These are phyloP conservation scores for Phylloporus arenicola DNA, from an alignment of 768 basidiomycete genomes.

Conservation along the genomic window DNA sequence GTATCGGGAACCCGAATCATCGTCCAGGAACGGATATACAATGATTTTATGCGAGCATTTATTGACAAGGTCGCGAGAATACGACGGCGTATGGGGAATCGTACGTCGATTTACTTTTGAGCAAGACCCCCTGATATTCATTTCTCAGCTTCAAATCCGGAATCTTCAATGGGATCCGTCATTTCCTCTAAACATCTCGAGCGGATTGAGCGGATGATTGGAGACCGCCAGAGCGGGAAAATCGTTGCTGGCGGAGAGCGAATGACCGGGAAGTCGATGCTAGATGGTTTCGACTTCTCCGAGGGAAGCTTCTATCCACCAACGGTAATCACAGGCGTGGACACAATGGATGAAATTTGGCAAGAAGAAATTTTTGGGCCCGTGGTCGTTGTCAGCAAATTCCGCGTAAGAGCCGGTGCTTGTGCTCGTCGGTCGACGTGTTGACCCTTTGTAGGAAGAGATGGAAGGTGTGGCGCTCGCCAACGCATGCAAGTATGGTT, in stretches of 20 bases:
- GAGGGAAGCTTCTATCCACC: conserved; percentile 75
- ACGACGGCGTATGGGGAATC: conserved; percentile 67
- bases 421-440: neutral
- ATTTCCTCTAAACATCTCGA: conserved; percentile 62
- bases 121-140: neutral
- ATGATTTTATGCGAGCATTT: conserved; percentile 58
- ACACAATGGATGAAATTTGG: conserved; percentile 61
- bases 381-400: conserved; percentile 64
- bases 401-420: conserved; percentile 37
- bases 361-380: conserved; percentile 84
- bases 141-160: conserved; percentile 56
- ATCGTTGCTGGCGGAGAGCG: conserved; percentile 61
- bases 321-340: conserved; percentile 62
- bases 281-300: conserved; percentile 71
- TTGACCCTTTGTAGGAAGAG: conserved; percentile 41
- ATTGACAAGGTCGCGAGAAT: conserved; percentile 60
- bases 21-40: conserved; percentile 64
- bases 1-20: conserved; percentile 87
- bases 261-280: conserved; percentile 53
- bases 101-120: conserved; percentile 38
- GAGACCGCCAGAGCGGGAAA: conserved; percentile 41
- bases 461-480: conserved; percentile 62
- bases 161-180: conserved; percentile 74
- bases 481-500: conserved; percentile 73
- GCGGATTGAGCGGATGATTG: conserved; percentile 56